Evolutionary conservation across 179 eudicot species (phyloP).

Genomic region (Drosera spatulata): DNA sequence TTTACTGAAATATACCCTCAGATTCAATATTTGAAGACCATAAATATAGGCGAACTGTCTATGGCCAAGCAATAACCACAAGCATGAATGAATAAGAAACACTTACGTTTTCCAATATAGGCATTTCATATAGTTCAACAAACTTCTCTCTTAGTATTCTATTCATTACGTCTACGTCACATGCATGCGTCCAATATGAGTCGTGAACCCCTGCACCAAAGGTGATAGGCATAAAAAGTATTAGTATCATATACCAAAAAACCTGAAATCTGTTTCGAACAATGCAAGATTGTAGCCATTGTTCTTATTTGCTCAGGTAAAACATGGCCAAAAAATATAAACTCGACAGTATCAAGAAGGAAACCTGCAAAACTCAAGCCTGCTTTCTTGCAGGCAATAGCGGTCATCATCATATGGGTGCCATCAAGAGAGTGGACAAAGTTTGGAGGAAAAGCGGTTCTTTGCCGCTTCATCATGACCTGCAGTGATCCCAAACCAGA

Average conservation of each 20-base stretch:
- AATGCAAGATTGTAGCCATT: background rate
- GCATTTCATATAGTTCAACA: slow-evolving; percentile 36
- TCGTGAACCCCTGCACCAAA: slow-evolving; percentile 17
- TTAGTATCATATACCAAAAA: background rate
- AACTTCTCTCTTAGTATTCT: slow-evolving; percentile 45
- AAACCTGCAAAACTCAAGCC: slow-evolving; percentile 91
- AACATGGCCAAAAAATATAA: background rate
- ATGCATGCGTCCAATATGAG: slow-evolving; percentile 81
- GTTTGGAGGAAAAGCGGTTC: slow-evolving; percentile 95
- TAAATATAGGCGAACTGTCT: too few species aligned
- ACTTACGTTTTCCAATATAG: slow-evolving; percentile 86
- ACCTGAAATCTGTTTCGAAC: background rate
- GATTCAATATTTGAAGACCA: too few species aligned
- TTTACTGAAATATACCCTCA: too few species aligned
- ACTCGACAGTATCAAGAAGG: background rate
- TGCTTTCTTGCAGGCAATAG: slow-evolving; percentile 75
- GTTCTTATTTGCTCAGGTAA: background rate
- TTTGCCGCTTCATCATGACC: slow-evolving; percentile 85
- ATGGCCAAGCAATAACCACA: too few species aligned
- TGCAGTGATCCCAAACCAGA: slow-evolving; percentile 4
- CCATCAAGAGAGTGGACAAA: slow-evolving; percentile 91
- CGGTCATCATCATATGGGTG: slow-evolving; percentile 35
- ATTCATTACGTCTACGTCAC: slow-evolving; percentile 86
- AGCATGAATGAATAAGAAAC: background rate
- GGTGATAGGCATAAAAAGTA: background rate